Conservation (phyloP, 2,329 filamentous ascomycete species). For the Claviceps africana region DNA sequence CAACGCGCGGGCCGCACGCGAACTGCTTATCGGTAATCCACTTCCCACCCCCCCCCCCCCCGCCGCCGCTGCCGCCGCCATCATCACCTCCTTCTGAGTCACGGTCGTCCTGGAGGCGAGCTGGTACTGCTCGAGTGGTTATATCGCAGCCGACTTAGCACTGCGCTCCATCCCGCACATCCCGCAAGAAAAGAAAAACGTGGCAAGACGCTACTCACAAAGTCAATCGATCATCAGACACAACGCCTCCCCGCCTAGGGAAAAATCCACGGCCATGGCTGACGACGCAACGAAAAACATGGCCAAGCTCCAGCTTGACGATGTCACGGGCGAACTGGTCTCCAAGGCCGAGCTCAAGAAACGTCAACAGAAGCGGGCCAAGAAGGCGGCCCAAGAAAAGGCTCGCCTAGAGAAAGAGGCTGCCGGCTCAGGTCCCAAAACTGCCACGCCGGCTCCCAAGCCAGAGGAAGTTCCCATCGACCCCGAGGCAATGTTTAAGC, state of each 20-base stretch:
- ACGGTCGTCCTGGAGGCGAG: not conserved
- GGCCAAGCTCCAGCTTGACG: constrained; percentile 46
- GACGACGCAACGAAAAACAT: constrained; percentile 32
- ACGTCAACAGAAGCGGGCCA: constrained; percentile 40
- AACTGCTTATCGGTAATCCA: not conserved
- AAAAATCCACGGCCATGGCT: constrained; percentile 24
- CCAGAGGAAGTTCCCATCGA: constrained; percentile 28
- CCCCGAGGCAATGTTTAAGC: constrained; percentile 61
- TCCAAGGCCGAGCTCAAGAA: constrained; percentile 50
- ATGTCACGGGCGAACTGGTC: constrained; percentile 50
- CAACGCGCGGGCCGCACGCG: no score
- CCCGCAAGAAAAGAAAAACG: not conserved
- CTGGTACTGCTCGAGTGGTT: not conserved
- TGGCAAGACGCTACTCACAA: not conserved
- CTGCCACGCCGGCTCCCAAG: constrained; percentile 4
- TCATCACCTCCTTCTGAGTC: not conserved
- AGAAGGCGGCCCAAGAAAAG: constrained; percentile 48
- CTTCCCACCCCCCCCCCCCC: no score
- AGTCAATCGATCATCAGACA: not conserved
- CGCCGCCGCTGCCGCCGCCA: no score
- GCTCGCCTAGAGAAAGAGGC: constrained; percentile 72
- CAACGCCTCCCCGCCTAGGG: not conserved
- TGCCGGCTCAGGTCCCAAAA: constrained; percentile 35
- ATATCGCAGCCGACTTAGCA: not conserved
- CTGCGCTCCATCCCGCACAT: not conserved